phyloP scores from a whole-genome alignment of 1,284 basidiomycete genomes.

The Trametes versicolor region DNA sequence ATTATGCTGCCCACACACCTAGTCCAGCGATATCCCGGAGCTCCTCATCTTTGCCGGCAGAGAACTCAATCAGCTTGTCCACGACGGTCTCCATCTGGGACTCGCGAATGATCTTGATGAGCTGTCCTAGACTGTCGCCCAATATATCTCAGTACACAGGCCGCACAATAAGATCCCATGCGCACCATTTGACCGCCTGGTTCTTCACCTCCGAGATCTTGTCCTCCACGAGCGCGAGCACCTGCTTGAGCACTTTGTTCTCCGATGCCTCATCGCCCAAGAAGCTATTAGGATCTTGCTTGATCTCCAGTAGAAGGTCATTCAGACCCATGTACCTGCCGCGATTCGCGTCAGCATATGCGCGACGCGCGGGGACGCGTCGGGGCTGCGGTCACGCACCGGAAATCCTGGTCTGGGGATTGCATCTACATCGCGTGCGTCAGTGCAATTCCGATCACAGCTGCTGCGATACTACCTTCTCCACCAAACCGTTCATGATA shows the following conservation, averaged over 20 bases:
- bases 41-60: slow-evolving; percentile 87
- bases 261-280: slow-evolving; percentile 85
- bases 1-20: slow-evolving; percentile 59
- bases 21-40: slow-evolving; percentile 93
- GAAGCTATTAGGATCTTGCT: slow-evolving; percentile 73
- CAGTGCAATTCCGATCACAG: slow-evolving; percentile 8
- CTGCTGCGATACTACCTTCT: slow-evolving; percentile 62
- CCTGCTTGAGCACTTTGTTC: slow-evolving; percentile 81
- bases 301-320: slow-evolving; percentile 90
- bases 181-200: slow-evolving; percentile 93
- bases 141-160: slow-evolving; percentile 5
- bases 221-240: slow-evolving; percentile 89
- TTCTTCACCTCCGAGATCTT: slow-evolving; percentile 99
- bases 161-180: neutral
- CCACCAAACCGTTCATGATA: slow-evolving; percentile 81
- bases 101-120: slow-evolving; percentile 89
- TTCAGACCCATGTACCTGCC: slow-evolving; percentile 93
- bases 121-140: slow-evolving; percentile 74
- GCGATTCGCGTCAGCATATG: slow-evolving; percentile 30
- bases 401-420: slow-evolving; percentile 85
- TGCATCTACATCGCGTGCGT: slow-evolving; percentile 67
- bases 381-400: slow-evolving; percentile 53
- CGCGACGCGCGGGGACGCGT: slow-evolving; percentile 25
- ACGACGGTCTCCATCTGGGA: slow-evolving; percentile 87
- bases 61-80: slow-evolving; percentile 87